Conservation (phyloP, 2,329 filamentous ascomycete species). For the Colletotrichum navitas region DNA sequence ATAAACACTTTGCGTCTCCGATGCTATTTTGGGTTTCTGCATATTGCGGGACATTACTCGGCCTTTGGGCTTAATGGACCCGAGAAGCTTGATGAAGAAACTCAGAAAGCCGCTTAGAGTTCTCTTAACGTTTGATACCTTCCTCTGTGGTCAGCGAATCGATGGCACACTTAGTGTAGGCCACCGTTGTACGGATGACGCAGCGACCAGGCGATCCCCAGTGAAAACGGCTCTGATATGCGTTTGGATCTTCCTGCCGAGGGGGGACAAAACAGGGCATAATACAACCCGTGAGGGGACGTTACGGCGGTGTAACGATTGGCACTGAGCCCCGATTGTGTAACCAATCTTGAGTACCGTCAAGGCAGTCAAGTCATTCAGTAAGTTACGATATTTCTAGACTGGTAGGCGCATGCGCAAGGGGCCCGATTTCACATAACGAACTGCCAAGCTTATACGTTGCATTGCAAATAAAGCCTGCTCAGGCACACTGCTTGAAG, state of each 20-base stretch:
- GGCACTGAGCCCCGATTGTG: neutral
- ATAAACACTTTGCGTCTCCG: neutral
- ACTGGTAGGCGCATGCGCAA: neutral
- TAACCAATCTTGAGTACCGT: neutral
- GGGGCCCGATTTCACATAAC: neutral
- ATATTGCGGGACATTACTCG: too few species aligned
- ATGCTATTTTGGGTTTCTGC: neutral
- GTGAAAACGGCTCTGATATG: constrained; percentile 19
- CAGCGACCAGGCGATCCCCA: constrained; percentile 10
- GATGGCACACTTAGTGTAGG: neutral
- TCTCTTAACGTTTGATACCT: too few species aligned
- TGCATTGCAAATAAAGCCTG: neutral
- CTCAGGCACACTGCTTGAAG: too few species aligned
- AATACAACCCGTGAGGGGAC: constrained; percentile 15
- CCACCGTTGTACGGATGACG: constrained; percentile 19
- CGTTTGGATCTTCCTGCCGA: constrained; percentile 1
- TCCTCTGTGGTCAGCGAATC: neutral
- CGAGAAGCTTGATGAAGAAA: neutral
- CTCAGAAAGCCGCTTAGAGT: neutral
- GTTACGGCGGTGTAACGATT: constrained; percentile 12
- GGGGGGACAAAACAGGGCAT: constrained; percentile 13
- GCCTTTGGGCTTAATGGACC: too few species aligned
- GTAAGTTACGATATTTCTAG: neutral
- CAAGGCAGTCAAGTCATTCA: neutral
- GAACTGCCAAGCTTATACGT: neutral